Percentiles rank a stretch among this genome's conserved stretches.
Evolutionary conservation across 148 eudicot species (phyloP).

Genomic region (Linanthus parryae): DNA sequence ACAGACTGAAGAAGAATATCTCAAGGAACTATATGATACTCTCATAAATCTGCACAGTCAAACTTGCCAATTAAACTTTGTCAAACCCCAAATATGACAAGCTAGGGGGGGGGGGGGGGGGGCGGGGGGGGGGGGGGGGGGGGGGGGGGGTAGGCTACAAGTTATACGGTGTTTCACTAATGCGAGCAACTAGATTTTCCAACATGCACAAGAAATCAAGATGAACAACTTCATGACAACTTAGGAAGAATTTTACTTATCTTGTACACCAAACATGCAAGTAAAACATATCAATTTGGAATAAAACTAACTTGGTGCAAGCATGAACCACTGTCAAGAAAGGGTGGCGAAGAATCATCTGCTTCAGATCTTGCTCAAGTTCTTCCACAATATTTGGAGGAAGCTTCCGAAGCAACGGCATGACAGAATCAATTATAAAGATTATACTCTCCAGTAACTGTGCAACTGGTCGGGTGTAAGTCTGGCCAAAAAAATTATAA

Average conservation of each 20-base stretch:
- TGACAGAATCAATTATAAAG: conserved; percentile 73
- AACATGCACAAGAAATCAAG: neutral
- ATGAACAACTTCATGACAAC: neutral
- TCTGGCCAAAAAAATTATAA: conserved; percentile 48
- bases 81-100: no score
- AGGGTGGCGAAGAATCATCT: conserved; percentile 96
- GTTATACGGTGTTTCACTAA: no score
- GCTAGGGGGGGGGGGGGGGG: no score
- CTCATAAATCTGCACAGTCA: no score
- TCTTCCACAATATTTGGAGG: conserved; percentile 76
- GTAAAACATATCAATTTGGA: conserved; percentile 1
- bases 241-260: no score
- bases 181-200: neutral
- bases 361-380: conserved; percentile 93
- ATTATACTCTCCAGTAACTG: conserved; percentile 80
- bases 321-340: conserved; percentile 96
- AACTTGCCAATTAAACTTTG: no score
- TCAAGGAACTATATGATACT: no score
- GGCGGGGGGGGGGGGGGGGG: no score
- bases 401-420: conserved; percentile 85
- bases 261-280: no score
- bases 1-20: no score
- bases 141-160: no score
- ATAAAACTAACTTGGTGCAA: conserved; percentile 71
- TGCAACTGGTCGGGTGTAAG: conserved; percentile 70